These are phyloP conservation scores for Boletus semigastroideus DNA, from an alignment of 1,284 basidiomycete species.

Conservation along the genomic window DNA sequence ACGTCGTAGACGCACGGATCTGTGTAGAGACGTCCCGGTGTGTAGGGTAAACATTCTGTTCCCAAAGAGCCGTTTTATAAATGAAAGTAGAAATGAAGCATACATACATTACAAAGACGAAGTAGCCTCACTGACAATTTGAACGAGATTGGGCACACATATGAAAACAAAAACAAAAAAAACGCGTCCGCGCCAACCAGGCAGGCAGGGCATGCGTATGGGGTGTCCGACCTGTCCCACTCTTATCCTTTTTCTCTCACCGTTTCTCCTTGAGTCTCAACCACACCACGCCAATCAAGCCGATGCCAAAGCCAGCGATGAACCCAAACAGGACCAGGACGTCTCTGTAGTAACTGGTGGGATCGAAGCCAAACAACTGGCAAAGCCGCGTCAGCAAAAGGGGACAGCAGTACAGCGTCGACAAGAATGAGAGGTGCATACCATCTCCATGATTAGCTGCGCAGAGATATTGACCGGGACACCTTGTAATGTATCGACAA, in stretches of 20 bases:
- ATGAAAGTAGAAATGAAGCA: no score
- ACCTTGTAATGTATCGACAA: slow-evolving; percentile 75
- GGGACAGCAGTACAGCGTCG: not conserved
- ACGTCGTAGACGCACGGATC: no score
- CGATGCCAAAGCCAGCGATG: slow-evolving; percentile 70
- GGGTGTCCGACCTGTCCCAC: not conserved
- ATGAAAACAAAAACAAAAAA: no score
- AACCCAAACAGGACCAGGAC: slow-evolving; percentile 84
- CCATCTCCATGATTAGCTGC: slow-evolving; percentile 77
- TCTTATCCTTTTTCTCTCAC: slow-evolving; percentile 24
- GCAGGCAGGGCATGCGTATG: not conserved
- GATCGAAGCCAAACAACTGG: slow-evolving; percentile 79
- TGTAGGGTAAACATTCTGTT: no score
- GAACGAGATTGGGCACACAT: no score
- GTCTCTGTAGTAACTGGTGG: slow-evolving; percentile 79
- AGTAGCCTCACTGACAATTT: no score
- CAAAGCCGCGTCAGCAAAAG: not conserved
- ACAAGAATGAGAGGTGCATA: slow-evolving; percentile 35
- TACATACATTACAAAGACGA: no score
- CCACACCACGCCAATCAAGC: slow-evolving; percentile 74
- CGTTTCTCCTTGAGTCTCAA: slow-evolving; percentile 72
- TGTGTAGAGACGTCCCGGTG: no score
- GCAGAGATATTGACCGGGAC: slow-evolving; percentile 81
- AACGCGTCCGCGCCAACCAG: no score
- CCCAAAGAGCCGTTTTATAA: no score